Evolutionary conservation across 1,284 basidiomycete species (phyloP), one percentile per base, ranked within the genome.

Genomic region (Pyrrhoderma noxium): DNA sequence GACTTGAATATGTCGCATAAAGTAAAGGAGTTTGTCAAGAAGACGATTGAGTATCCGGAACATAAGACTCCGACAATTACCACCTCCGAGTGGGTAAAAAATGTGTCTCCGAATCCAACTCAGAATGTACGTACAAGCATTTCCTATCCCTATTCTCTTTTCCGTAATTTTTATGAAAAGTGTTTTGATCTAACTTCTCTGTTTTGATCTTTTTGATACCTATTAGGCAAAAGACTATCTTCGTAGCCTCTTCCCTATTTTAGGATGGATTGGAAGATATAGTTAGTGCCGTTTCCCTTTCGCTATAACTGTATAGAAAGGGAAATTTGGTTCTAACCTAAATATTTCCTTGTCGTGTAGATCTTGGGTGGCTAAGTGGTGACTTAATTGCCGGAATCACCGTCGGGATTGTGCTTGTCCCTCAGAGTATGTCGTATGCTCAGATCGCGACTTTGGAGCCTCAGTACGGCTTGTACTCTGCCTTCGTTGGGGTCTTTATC

Each of bases 391-490:
- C 93, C 51, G 87, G 92, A 51, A 68, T 95, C 43, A 96, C 93
- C 0, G 91, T 95, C 56, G 93, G 93, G 36, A 83, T 93, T 59
- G 93, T 96, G 4, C 72, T 93, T 22, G 90, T 95, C 8, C 93
- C 93, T 0, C 93, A 96, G 65, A 74, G 81, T 58, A 89, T 89
- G 87, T 88, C 85, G 2, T 89, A 89, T 62, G 86, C 87, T 35
- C 70, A 92, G 77, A 79, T 99, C 57, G 95, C 95, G 1, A 85
- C 83, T 0, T 80, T 99, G 9, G 74, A 82, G 1, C 70, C 89
- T 2, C 78, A 99, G 69, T 98, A 92, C 64, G 96, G 96, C 58
- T 77, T 98, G 8, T 98, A 98, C 67, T 94, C 93, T 2, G 93
- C 93, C 1, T 98, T 98, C 64, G 82, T 96, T 60, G 94, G 91